Evolutionary conservation across 768 basidiomycete species (phyloP).

Genomic region (Phlebiopsis gigantea): DNA sequence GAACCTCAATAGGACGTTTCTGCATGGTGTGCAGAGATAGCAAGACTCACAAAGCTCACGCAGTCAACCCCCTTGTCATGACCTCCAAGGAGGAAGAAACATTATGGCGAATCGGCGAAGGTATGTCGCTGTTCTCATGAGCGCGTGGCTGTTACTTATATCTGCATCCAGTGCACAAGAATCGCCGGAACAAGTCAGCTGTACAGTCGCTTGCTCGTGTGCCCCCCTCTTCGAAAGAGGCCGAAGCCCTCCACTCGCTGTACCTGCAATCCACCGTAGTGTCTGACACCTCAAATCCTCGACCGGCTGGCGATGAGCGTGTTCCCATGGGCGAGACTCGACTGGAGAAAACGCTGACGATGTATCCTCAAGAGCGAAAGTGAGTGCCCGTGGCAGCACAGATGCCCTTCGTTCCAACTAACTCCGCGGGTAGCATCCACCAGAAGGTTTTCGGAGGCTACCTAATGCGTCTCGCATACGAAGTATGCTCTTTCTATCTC

Average conservation of each 20-base stretch:
- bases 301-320: conserved; percentile 33
- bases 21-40: conserved; percentile 84
- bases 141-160: neutral
- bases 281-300: conserved; percentile 23
- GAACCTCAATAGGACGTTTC: conserved; percentile 63
- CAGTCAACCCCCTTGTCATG: conserved; percentile 59
- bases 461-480: conserved; percentile 66
- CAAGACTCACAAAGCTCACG: conserved; percentile 52
- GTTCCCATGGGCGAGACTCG: conserved; percentile 76
- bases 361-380: conserved; percentile 88
- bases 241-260: conserved; percentile 60
- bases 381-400: conserved; percentile 29
- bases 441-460: conserved; percentile 76
- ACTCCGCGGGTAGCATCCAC: conserved; percentile 47
- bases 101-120: conserved; percentile 62
- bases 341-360: conserved; percentile 64
- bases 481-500: conserved; percentile 35
- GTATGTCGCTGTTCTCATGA: conserved; percentile 32
- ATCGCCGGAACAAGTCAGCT: conserved; percentile 46
- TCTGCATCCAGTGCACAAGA: conserved; percentile 49
- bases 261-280: conserved; percentile 54
- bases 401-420: neutral
- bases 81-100: conserved; percentile 57
- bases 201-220: conserved; percentile 62
- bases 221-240: conserved; percentile 69